Conservation (phyloP, 2,329 filamentous ascomycete species). For the Colletotrichum siamense region DNA sequence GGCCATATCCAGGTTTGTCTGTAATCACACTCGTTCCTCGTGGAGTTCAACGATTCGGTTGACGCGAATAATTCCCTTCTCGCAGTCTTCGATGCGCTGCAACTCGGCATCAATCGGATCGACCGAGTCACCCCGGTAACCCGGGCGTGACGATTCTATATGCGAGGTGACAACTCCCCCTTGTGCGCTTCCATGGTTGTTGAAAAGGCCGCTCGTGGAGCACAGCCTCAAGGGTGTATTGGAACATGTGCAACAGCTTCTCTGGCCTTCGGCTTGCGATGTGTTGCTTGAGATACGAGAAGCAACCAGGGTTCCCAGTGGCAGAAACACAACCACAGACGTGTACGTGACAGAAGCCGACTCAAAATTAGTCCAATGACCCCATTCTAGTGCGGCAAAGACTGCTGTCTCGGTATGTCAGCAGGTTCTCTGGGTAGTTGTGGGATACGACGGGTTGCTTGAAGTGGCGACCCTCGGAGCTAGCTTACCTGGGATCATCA, state of each 20-base stretch:
- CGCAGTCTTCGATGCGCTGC: slow-evolving; percentile 28
- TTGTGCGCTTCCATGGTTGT: slow-evolving; percentile 7
- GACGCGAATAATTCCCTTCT: slow-evolving; percentile 30
- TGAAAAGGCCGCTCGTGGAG: not conserved
- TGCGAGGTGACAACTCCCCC: slow-evolving; percentile 29
- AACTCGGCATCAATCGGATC: slow-evolving; percentile 38
- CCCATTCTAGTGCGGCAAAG: slow-evolving; percentile 55
- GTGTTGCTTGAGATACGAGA: slow-evolving; percentile 44
- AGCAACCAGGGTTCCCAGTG: slow-evolving; percentile 57
- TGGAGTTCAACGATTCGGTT: slow-evolving; percentile 35
- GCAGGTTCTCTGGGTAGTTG: not conserved
- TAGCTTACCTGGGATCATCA: slow-evolving; percentile 58
- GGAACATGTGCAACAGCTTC: slow-evolving; percentile 12
- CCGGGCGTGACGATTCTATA: slow-evolving; percentile 25
- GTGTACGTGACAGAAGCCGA: slow-evolving; percentile 54
- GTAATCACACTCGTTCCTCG: slow-evolving; percentile 31
- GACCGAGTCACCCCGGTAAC: slow-evolving; percentile 11
- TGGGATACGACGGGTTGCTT: not conserved
- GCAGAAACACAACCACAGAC: slow-evolving; percentile 55
- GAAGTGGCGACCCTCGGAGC: not conserved
- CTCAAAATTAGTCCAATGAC: slow-evolving; percentile 49
- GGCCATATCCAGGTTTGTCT: not conserved
- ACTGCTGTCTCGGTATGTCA: slow-evolving; percentile 43
- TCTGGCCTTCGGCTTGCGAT: slow-evolving; percentile 15
- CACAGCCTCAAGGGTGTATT: not conserved